Base-by-base conservation (phyloP, 2,329 filamentous ascomycete genomes). In the Trematosphaeria pertusa region DNA sequence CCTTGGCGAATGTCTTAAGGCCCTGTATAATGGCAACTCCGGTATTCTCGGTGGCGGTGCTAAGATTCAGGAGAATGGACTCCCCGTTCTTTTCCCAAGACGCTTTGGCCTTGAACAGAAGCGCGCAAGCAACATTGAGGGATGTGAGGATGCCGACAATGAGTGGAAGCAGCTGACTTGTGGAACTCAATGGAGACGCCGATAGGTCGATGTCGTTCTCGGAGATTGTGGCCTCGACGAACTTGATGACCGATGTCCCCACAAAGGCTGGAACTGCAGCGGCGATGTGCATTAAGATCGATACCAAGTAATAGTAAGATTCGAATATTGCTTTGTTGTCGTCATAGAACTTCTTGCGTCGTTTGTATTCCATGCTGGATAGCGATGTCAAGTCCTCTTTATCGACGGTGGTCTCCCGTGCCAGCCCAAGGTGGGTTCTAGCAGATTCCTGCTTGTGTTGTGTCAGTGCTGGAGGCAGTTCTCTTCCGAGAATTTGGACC, bases 91-190 rank as follows among this genome's bases (percentile, higher is more conserved):
- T 8, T 12, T 28, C 8, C 24, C 24, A 28, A 28, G 7, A 8
- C 12, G 24, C 24, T 12, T 8, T 8, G 24, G 24, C 24, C 24
- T 8, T 28, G 8, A 28, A 8, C 12, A 7, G 8, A 8, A 28
- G 12, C 8, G 24, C 24, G 12, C 12, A 28, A 12, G 24, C 24
- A n/a, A 65, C 19, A 12, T n/a, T 31, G 36, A 31, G 17, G 8
- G 37, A 22, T 11, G 26, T 46, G 11, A 38, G 17, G 14, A n/a
- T 11, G n/a, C 21, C 7, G 22, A 26, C 17, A 9, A 46, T 21
- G 5, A 40, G 15, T 15, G 43, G 28, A 20, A 39, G 24, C 4
- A 40, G 12, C 26, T 46, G 43, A 32, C 38, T 42, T 6, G 38
- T 34, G 5, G 38, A 42, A 6, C 8, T 15, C 5, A 34, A 7